Conservation (phyloP, 768 basidiomycete genomes). For the Podaxis pistillaris region DNA sequence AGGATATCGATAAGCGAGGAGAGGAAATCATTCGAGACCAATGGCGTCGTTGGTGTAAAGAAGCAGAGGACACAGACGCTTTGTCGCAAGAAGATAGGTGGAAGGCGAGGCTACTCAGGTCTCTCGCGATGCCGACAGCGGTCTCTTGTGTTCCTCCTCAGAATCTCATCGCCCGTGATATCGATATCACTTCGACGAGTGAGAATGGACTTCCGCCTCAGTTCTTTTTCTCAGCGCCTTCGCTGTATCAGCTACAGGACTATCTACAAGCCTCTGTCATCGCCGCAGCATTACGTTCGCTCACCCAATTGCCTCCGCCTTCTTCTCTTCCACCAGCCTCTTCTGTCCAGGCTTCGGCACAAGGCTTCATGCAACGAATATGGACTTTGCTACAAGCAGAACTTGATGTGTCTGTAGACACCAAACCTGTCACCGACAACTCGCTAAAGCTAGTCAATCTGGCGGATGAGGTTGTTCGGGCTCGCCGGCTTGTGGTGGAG, state of each 20-base stretch:
- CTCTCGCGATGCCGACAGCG: conserved; percentile 37
- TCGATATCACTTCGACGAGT: background rate
- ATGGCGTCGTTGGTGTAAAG: conserved; percentile 32
- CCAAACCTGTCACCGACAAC: conserved; percentile 16
- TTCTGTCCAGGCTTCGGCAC: conserved; percentile 14
- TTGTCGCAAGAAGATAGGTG: conserved; percentile 31
- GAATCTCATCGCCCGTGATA: background rate
- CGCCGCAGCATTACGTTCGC: conserved; percentile 55
- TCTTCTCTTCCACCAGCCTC: background rate
- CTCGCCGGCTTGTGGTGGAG: conserved; percentile 30
- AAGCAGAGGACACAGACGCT: background rate
- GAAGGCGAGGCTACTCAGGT: conserved; percentile 47
- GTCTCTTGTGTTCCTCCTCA: conserved; percentile 39
- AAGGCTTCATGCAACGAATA: conserved; percentile 54
- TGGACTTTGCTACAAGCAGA: conserved; percentile 54
- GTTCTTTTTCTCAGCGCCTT: conserved; percentile 57
- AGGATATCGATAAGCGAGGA: conserved; percentile 15
- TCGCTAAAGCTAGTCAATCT: conserved; percentile 64
- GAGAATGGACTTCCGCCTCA: conserved; percentile 59
- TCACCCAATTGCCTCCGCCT: conserved; percentile 42
- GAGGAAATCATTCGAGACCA: conserved; percentile 27
- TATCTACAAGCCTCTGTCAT: conserved; percentile 70
- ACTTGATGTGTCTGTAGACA: conserved; percentile 19
- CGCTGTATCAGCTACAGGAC: conserved; percentile 62
- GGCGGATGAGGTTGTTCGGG: conserved; percentile 70